These are phyloP conservation scores for Cnidoscolus chayamansa DNA, from an alignment of 441 rosid species.

Conservation along the genomic window DNA sequence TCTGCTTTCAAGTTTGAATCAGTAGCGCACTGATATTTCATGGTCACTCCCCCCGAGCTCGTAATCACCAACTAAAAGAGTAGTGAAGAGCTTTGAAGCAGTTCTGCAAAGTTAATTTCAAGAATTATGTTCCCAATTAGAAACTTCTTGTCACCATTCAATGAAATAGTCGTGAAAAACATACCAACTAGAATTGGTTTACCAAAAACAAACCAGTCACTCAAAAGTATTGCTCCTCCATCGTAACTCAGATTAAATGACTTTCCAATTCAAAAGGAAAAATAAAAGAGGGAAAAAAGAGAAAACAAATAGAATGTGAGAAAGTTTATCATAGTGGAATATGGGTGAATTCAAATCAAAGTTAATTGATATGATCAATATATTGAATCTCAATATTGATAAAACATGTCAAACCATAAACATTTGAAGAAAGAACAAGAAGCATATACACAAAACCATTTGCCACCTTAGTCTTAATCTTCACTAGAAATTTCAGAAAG, in stretches of 20 bases:
- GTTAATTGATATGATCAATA: background rate
- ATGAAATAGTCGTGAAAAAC: background rate
- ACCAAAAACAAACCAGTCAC: background rate
- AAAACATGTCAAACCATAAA: too few species aligned
- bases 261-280: background rate
- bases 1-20: slow-evolving; percentile 1
- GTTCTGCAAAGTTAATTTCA: background rate
- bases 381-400: background rate
- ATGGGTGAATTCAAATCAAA: background rate
- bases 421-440: slow-evolving; percentile 7
- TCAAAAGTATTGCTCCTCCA: background rate
- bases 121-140: background rate
- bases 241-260: background rate
- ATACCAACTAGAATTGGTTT: background rate
- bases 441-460: background rate
- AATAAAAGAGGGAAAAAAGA: background rate
- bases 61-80: background rate
- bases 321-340: background rate
- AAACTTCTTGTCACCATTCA: background rate
- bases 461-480: background rate
- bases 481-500: background rate
- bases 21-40: background rate
- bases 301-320: background rate
- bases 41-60: background rate
- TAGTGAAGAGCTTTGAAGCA: background rate